Evolutionary conservation across 2,329 filamentous ascomycete species (phyloP), one percentile per base, ranked within the genome.

Genomic region (Gyromitra esculenta): DNA sequence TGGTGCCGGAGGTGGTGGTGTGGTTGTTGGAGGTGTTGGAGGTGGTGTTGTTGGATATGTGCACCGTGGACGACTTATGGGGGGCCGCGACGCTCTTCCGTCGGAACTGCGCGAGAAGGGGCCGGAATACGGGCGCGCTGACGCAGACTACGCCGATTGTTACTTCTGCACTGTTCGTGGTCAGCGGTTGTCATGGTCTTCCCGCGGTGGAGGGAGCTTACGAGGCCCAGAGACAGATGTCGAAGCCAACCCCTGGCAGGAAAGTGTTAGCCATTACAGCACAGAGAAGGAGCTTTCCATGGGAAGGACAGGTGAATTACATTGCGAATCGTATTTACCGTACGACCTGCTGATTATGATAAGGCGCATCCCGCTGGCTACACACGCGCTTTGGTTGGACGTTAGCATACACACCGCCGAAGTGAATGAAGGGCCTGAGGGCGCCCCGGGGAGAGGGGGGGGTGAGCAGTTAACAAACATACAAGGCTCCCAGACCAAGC

Each of bases 401-500:
- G 18, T 74, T 43, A 74, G 71, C 43, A 62, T 62, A 48, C 5
- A 43, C 13, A 31, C 21, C n/a, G 39, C 9, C 9, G 41, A 63
- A 37, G 15, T 25, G 8, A 1, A n/a, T 18, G 18, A 21, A 18
- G 50, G 15, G 15, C n/a, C n/a, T 2, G 35, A 5, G 15, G 8
- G 8, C 41, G 25, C 25, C 25, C 25, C 4, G 25, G 4, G 25
- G 25, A 2, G 25, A 2, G 41, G 13, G 4, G 41, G 9, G 41
- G 9, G 8, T 9, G 13, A 45, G 41, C 9, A 52, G 48, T 52
- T 52, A 52, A 52, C 48, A 31, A 18, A 52, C 72, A 37, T 59
- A 75, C 72, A 69, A 31, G 37, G 45, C 25, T 9, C 72, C 72
- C 7, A 75, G 57, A 11, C 72, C 72, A 56, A 75, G 48, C 72